A percentile compares a stretch with the other conserved stretches of the same genome.
These are phyloP conservation scores for Solanum peruvianum DNA, from an alignment of 257 asterid genomes.

Conservation along the genomic window DNA sequence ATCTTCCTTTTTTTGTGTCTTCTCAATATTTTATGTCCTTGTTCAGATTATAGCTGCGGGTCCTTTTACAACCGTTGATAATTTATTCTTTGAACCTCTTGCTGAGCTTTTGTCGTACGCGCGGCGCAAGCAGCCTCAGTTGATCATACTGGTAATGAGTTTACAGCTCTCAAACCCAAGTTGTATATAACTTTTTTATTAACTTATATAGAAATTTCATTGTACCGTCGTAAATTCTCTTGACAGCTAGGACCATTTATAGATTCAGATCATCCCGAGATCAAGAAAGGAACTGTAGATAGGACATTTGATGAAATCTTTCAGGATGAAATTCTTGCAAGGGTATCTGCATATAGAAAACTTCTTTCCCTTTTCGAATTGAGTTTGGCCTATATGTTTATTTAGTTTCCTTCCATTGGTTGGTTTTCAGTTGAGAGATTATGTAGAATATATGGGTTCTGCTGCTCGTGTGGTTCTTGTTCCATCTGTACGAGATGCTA, in stretches of 20 bases:
- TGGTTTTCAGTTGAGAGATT: conserved; percentile 75
- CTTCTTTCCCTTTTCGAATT: not conserved
- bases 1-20: not conserved
- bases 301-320: conserved; percentile 70
- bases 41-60: conserved; percentile 93
- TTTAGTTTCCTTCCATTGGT: not conserved
- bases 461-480: conserved; percentile 65
- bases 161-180: not conserved
- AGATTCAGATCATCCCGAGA: conserved; percentile 88
- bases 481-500: conserved; percentile 90
- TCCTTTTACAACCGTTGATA: conserved; percentile 82
- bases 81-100: conserved; percentile 82
- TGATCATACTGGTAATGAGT: conserved; percentile 65
- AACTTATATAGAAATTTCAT: not conserved
- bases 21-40: conserved; percentile 1
- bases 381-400: conserved; percentile 1
- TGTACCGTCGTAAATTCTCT: conserved; percentile 21
- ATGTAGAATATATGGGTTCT: conserved; percentile 88
- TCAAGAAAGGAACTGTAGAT: conserved; percentile 52
- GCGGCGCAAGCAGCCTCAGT: conserved; percentile 82
- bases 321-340: conserved; percentile 64
- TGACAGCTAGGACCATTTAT: conserved; percentile 82
- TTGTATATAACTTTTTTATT: not conserved
- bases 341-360: conserved; percentile 28
- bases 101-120: conserved; percentile 82